Evolutionary conservation across 345 rosid genomes (phyloP).

Genomic region (Acer yangbiense): DNA sequence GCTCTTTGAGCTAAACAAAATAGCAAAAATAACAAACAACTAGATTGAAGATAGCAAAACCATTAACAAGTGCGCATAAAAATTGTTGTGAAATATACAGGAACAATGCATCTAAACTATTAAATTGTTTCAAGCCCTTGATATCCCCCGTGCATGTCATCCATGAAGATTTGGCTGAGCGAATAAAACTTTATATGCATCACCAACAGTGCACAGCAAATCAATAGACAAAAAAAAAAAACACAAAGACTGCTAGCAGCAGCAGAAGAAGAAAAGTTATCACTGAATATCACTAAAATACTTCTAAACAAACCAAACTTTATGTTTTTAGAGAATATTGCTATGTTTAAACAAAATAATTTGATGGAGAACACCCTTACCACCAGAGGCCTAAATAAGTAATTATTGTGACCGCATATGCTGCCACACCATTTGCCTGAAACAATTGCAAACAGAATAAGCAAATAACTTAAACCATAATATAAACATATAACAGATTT

Average conservation of each 20-base stretch:
- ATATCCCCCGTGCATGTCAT: neutral
- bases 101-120: neutral
- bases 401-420: conserved; percentile 71
- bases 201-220: neutral
- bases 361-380: conserved; percentile 48
- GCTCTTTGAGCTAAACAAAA: neutral
- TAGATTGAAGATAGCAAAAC: neutral
- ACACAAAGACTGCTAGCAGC: neutral
- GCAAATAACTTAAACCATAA: conserved; percentile 12
- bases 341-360: conserved; percentile 7
- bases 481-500: neutral
- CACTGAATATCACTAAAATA: neutral
- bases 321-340: neutral
- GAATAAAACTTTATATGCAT: conserved; percentile 1
- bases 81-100: neutral
- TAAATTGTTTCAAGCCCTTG: neutral
- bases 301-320: neutral
- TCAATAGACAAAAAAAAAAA: too few relatives aligned
- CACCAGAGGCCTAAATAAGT: conserved; percentile 94
- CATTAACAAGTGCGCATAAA: neutral
- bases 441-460: conserved; percentile 25
- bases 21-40: neutral
- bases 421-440: conserved; percentile 93
- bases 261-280: neutral
- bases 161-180: neutral